These are phyloP conservation scores for Coemansia sp. DNA, from an alignment of 192 early-diverging fungal species.

Conservation along the genomic window DNA sequence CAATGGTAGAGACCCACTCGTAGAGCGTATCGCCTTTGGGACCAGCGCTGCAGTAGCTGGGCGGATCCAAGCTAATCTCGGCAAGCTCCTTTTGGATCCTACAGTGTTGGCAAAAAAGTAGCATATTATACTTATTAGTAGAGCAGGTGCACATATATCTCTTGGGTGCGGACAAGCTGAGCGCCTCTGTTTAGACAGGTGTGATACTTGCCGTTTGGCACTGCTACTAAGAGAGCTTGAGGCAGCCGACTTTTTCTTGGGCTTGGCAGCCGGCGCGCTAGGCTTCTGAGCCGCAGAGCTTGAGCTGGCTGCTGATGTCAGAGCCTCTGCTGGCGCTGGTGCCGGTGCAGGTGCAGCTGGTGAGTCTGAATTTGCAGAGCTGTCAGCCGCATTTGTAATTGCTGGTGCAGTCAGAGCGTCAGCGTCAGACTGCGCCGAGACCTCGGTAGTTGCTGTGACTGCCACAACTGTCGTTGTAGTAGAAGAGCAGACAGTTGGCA, in stretches of 20 bases:
- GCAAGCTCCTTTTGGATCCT: slow-evolving; percentile 97
- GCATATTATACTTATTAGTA: background rate
- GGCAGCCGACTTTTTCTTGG: slow-evolving; percentile 33
- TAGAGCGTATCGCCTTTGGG: slow-evolving; percentile 88
- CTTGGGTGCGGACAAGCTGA: background rate
- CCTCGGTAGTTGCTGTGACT: background rate
- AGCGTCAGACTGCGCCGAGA: background rate
- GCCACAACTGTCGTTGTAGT: slow-evolving; percentile 2
- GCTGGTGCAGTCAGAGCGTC: background rate
- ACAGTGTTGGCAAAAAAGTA: slow-evolving; percentile 14
- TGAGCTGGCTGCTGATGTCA: slow-evolving; percentile 2
- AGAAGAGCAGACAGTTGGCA: slow-evolving; percentile 4
- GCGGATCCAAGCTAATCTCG: slow-evolving; percentile 95
- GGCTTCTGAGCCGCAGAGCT: slow-evolving; percentile 7
- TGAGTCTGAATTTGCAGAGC: background rate
- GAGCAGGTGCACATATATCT: background rate
- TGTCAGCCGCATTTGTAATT: slow-evolving; percentile 1
- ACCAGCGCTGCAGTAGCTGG: slow-evolving; percentile 94
- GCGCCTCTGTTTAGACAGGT: slow-evolving; percentile 2
- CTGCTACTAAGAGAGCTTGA: slow-evolving; percentile 58
- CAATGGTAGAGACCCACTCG: slow-evolving; percentile 97
- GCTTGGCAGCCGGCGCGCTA: slow-evolving; percentile 9
- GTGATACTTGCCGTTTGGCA: slow-evolving; percentile 56
- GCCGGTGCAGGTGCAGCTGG: background rate
- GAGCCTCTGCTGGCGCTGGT: slow-evolving; percentile 3